Conservation (phyloP, 495 filamentous ascomycete species). For the Talaromyces trachyspermus region DNA sequence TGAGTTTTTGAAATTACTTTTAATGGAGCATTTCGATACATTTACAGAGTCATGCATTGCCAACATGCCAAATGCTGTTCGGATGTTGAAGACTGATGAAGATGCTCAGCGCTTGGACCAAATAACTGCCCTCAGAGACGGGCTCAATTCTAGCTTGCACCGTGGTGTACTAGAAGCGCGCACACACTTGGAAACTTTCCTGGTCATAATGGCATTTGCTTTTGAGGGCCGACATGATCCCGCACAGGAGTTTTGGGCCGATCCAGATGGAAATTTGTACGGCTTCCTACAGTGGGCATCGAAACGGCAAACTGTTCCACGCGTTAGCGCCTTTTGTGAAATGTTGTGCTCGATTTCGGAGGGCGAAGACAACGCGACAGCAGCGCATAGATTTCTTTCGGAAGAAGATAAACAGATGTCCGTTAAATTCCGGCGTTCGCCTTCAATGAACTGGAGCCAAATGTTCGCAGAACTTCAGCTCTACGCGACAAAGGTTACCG, state of each 20-base stretch:
- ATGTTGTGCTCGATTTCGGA: slow-evolving; percentile 81
- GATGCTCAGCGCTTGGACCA: slow-evolving; percentile 76
- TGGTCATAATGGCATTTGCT: slow-evolving; percentile 86
- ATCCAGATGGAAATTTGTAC: slow-evolving; percentile 79
- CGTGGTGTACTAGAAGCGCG: slow-evolving; percentile 44
- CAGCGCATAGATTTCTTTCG: slow-evolving; percentile 79
- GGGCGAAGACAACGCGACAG: slow-evolving; percentile 67
- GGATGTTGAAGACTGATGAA: slow-evolving; percentile 78
- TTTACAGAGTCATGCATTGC: slow-evolving; percentile 88
- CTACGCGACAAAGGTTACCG: slow-evolving; percentile 60
- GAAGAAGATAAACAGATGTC: slow-evolving; percentile 72
- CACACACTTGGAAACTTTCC: slow-evolving; percentile 82
- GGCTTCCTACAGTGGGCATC: slow-evolving; percentile 97
- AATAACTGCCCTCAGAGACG: slow-evolving; percentile 43
- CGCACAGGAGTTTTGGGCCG: slow-evolving; percentile 81
- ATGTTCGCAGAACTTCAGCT: slow-evolving; percentile 84
- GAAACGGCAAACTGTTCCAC: slow-evolving; percentile 80
- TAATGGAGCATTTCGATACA: slow-evolving; percentile 75
- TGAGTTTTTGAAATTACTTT: slow-evolving; percentile 52
- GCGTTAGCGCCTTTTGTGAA: slow-evolving; percentile 92
- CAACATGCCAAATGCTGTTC: slow-evolving; percentile 87
- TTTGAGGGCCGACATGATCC: slow-evolving; percentile 77
- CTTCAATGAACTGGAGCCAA: slow-evolving; percentile 80
- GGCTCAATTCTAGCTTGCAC: slow-evolving; percentile 37
- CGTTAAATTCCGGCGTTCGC: slow-evolving; percentile 67